Conservation (phyloP, 768 basidiomycete genomes). For the Podaxis pistillaris region DNA sequence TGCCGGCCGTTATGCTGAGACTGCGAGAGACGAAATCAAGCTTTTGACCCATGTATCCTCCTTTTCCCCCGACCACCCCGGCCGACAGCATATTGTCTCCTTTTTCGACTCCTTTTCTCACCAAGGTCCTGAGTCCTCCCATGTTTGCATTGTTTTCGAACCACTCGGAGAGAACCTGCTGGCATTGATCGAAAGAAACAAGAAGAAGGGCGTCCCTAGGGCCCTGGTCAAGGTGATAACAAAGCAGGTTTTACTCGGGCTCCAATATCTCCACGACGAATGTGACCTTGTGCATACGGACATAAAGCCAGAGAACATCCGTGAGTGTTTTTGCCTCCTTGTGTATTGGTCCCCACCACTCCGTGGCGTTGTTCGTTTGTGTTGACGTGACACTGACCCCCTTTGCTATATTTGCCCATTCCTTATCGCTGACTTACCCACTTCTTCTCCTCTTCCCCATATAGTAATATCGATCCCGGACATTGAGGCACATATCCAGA, state of each 20-base stretch:
- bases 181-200: conserved; percentile 72
- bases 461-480: conserved; percentile 84
- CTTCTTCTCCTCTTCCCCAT: conserved; percentile 29
- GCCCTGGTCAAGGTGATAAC: conserved; percentile 83
- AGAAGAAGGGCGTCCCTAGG: conserved; percentile 80
- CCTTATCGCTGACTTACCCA: conserved; percentile 24
- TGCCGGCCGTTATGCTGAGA: conserved; percentile 92
- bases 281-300: conserved; percentile 93
- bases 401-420: conserved; percentile 28
- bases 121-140: conserved; percentile 63
- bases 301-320: conserved; percentile 93
- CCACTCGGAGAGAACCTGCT: conserved; percentile 80
- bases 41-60: conserved; percentile 74
- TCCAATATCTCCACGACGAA: conserved; percentile 91
- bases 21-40: conserved; percentile 95
- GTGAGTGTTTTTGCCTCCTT: conserved; percentile 46
- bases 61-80: conserved; percentile 73
- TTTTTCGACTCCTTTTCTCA: conserved; percentile 91
- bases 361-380: conserved; percentile 13
- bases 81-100: conserved; percentile 78
- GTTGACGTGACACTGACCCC: conserved; percentile 20
- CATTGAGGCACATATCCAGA: conserved; percentile 68
- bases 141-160: conserved; percentile 92
- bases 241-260: conserved; percentile 82
- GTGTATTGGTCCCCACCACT: not conserved